Evolutionary conservation across 208 protist genomes (phyloP), one percentile per base, ranked within the genome.

Genomic region (Leishmania turanica): DNA sequence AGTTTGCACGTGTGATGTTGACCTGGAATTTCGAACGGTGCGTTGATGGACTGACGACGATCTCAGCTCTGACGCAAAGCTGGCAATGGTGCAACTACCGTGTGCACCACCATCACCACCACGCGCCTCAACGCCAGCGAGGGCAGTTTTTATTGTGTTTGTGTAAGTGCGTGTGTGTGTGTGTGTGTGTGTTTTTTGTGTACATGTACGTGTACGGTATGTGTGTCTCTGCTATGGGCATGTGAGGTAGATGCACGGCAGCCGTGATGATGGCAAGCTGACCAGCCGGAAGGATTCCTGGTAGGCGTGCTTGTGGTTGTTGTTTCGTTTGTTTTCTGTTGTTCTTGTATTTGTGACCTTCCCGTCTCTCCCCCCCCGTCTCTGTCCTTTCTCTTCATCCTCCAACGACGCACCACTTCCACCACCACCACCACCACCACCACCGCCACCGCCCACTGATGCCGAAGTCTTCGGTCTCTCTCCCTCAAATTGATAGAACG

Each of bases 151-250:
- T 75, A 34, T 1, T 31, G 37, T 40, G 45, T 58, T 34, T 34
- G 37, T 8, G 1, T 78, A n/a, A n/a, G n/a, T n/a, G n/a, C n/a
- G 24, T 40, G 37, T 40, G 0, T 78, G 24, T 42, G n/a, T 34
- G 37, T 8, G 1, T 78, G 24, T 40, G 37, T 40, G 0, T 78
- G 24, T 42, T 42, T 42, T 3, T 42, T 1, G 40, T 42, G 40
- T 86, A n/a, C 79, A 34, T 85, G 53, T 71, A 34, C 76, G n/a
- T 84, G 72, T 74, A 31, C 37, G 58, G 24, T 11, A 9, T 68
- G 47, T 81, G 27, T 87, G 53, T 83, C 34, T 77, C 42, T 37
- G 34, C 34, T 70, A 45, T 78, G 9, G 72, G 54, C 62, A 69
- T n/a, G 42, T 31, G 40, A n/a, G 19, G 6, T 53, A 78, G 58